phyloP scores from a whole-genome alignment of 305 asterid species.

The Lippia alba region DNA sequence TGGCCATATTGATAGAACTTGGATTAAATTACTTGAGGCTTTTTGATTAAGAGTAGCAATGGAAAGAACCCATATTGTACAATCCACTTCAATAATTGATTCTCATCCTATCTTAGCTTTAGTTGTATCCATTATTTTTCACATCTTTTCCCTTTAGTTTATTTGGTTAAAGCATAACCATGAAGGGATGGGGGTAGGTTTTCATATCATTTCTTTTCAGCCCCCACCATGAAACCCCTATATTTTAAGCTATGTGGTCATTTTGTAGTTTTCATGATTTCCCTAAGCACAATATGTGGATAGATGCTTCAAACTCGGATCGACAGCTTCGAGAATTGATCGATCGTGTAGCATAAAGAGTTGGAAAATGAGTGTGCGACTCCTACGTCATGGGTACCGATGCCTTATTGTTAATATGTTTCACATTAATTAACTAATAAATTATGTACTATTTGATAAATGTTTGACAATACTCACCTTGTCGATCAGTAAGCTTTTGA shows the following conservation, averaged over 20 bases:
- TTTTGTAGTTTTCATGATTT: background rate
- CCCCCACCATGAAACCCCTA: conserved; percentile 34
- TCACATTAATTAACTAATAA: too few species aligned
- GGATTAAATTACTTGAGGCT: too few species aligned
- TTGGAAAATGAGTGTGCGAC: background rate
- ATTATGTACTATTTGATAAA: too few species aligned
- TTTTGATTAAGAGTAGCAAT: too few species aligned
- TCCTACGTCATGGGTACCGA: too few species aligned
- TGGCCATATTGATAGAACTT: too few species aligned
- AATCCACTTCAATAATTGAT: conserved; percentile 50
- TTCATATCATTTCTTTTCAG: conserved; percentile 18
- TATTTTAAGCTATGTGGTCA: conserved; percentile 14
- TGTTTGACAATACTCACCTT: too few species aligned
- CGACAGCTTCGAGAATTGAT: conserved; percentile 1
- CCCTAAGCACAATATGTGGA: background rate
- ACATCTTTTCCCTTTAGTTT: background rate
- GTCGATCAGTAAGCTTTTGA: too few species aligned
- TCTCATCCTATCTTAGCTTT: conserved; percentile 37
- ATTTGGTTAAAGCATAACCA: conserved; percentile 21
- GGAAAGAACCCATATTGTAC: too few species aligned
- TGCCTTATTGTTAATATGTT: too few species aligned
- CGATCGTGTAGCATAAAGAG: background rate
- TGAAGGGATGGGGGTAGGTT: background rate
- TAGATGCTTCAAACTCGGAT: conserved; percentile 5
- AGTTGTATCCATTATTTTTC: background rate